These are phyloP conservation scores for Byssothecium circinans DNA, from an alignment of 2,329 filamentous ascomycete genomes.

Conservation along the genomic window DNA sequence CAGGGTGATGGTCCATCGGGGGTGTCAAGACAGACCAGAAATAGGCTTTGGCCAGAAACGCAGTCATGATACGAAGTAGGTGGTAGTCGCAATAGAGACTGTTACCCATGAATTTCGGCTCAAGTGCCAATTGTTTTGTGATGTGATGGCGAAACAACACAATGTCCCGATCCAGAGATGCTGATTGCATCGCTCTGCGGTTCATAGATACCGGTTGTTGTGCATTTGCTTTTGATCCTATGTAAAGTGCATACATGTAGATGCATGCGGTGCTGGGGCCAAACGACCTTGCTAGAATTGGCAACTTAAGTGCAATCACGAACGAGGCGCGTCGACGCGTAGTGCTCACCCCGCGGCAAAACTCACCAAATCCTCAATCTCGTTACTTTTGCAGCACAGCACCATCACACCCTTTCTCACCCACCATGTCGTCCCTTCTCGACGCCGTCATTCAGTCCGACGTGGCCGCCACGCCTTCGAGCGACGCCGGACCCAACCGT, in stretches of 20 bases:
- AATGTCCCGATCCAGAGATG: neutral
- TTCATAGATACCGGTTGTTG: too few species aligned
- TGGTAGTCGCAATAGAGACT: constrained; percentile 1
- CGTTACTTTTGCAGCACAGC: constrained; percentile 4
- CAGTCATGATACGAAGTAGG: neutral
- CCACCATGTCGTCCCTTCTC: constrained; percentile 55
- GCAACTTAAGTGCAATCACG: constrained; percentile 1
- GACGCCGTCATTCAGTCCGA: constrained; percentile 55
- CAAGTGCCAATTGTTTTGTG: neutral
- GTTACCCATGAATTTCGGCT: neutral
- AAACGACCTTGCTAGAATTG: neutral
- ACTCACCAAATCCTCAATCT: constrained; percentile 14
- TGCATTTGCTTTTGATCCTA: too few species aligned
- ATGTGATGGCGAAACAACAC: neutral
- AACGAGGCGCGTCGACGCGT: constrained; percentile 10
- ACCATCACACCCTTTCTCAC: constrained; percentile 6
- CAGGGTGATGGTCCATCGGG: neutral
- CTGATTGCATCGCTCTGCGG: neutral
- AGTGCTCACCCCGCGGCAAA: constrained; percentile 10
- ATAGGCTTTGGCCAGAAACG: neutral
- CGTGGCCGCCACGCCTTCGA: constrained; percentile 41
- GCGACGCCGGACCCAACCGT: constrained; percentile 42
- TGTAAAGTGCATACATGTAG: neutral
- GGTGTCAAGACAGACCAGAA: neutral
- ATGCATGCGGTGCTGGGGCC: neutral